A percentile compares a stretch with the other conserved stretches of the same genome.
phyloP scores from a whole-genome alignment of 495 filamentous ascomycete species.

The Xylaria telfairii region DNA sequence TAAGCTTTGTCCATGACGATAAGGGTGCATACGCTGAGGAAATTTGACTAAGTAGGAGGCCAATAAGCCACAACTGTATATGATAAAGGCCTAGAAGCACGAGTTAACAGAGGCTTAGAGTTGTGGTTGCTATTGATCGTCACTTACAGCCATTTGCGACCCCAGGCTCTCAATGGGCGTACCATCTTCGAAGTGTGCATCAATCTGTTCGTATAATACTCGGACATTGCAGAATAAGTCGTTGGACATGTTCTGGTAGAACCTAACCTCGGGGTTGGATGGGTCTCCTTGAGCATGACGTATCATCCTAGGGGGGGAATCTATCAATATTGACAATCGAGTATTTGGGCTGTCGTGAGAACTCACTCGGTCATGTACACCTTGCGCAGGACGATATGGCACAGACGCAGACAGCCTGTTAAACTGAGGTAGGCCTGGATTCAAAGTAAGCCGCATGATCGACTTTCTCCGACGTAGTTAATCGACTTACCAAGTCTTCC shows the following conservation, averaged over 20 bases:
- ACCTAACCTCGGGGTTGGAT: slow-evolving; percentile 42
- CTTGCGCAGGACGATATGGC: slow-evolving; percentile 57
- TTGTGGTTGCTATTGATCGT: not conserved
- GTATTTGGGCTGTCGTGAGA: not conserved
- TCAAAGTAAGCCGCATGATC: slow-evolving; percentile 8
- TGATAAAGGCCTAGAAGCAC: slow-evolving; percentile 48
- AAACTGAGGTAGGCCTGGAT: slow-evolving; percentile 54
- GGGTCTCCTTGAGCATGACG: slow-evolving; percentile 42
- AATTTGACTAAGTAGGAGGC: slow-evolving; percentile 55
- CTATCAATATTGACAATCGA: not conserved
- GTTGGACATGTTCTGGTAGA: slow-evolving; percentile 51
- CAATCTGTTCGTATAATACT: slow-evolving; percentile 53
- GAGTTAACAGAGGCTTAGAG: not conserved
- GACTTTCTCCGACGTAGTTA: not conserved
- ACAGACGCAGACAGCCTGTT: slow-evolving; percentile 55
- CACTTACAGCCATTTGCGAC: slow-evolving; percentile 57
- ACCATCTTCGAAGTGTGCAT: slow-evolving; percentile 50
- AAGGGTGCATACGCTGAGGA: slow-evolving; percentile 43
- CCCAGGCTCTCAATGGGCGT: slow-evolving; percentile 51
- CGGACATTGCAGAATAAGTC: slow-evolving; percentile 56
- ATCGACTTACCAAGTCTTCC: slow-evolving; percentile 48
- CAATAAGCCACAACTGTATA: slow-evolving; percentile 57
- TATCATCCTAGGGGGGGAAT: slow-evolving; percentile 43
- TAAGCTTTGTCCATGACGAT: not conserved
- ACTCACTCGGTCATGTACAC: slow-evolving; percentile 54